Conservation (phyloP, 345 rosid species). For the Gynandropsis gynandra region DNA sequence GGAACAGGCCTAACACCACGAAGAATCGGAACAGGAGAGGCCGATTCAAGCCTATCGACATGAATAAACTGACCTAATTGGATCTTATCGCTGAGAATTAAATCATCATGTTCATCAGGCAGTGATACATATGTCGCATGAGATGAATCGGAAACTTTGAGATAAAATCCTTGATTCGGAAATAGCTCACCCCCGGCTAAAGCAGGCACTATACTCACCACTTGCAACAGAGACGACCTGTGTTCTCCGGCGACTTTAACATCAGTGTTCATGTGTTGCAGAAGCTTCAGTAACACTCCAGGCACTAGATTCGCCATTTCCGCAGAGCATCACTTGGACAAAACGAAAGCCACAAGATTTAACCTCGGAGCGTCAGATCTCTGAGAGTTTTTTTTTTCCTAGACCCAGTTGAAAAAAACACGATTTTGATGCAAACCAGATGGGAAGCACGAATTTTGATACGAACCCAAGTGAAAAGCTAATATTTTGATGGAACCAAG, state of each 20-base stretch:
- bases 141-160: slow-evolving; percentile 96
- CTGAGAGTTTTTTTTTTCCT: background rate
- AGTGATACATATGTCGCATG: slow-evolving; percentile 93
- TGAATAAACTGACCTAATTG: slow-evolving; percentile 96
- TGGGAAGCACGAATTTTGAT: no score
- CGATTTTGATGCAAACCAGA: no score
- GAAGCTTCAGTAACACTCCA: slow-evolving; percentile 88
- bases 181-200: slow-evolving; percentile 93
- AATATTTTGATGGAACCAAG: no score
- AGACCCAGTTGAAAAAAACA: no score
- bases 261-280: slow-evolving; percentile 95
- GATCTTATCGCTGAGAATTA: slow-evolving; percentile 87
- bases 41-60: slow-evolving; percentile 83
- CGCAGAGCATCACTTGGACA: slow-evolving; percentile 33
- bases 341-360: slow-evolving; percentile 10
- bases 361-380: slow-evolving; percentile 22
- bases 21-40: slow-evolving; percentile 89
- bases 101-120: slow-evolving; percentile 92
- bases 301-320: slow-evolving; percentile 93
- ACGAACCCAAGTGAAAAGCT: no score
- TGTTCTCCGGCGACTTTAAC: slow-evolving; percentile 95
- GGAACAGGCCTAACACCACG: slow-evolving; percentile 94
- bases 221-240: slow-evolving; percentile 84
- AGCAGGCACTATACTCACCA: slow-evolving; percentile 93
- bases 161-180: slow-evolving; percentile 82